These are phyloP conservation scores for Astraeus odoratus DNA, from an alignment of 768 basidiomycete species.

Conservation along the genomic window DNA sequence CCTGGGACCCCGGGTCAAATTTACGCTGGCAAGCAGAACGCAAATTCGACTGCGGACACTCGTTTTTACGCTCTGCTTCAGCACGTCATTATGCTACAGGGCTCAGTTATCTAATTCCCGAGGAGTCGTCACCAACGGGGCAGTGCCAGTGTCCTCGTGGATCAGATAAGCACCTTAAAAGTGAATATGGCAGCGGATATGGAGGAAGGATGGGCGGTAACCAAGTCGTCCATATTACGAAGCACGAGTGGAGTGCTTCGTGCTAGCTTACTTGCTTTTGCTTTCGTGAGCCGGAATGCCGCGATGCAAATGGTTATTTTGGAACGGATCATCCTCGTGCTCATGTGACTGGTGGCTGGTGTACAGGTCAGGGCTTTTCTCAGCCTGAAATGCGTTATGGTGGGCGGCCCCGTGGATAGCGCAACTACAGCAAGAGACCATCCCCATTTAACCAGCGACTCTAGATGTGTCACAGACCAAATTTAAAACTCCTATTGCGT, in stretches of 20 bases:
- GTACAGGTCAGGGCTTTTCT: too few relatives aligned
- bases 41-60: slow-evolving; percentile 33
- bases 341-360: too few relatives aligned
- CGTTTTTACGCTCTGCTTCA: slow-evolving; percentile 44
- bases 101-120: slow-evolving; percentile 28
- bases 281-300: slow-evolving; percentile 49
- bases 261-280: slow-evolving; percentile 38
- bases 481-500: too few relatives aligned
- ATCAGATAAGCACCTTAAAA: slow-evolving; percentile 26
- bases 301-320: slow-evolving; percentile 4
- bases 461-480: too few relatives aligned
- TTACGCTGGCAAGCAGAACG: slow-evolving; percentile 36
- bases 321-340: background rate
- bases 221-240: slow-evolving; percentile 21
- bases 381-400: too few relatives aligned
- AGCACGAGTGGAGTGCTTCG: slow-evolving; percentile 20
- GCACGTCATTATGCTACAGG: slow-evolving; percentile 36
- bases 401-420: too few relatives aligned
- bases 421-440: too few relatives aligned
- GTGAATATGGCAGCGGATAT: slow-evolving; percentile 26
- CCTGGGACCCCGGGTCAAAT: slow-evolving; percentile 26
- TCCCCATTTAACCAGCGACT: too few relatives aligned
- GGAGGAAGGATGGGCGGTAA: slow-evolving; percentile 18
- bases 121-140: slow-evolving; percentile 25
- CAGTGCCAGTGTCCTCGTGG: slow-evolving; percentile 28